Percentiles rank a stretch among this genome's conserved stretches.
Conservation (phyloP, 2,329 filamentous ascomycete species). For the Neoascochyta sp. region DNA sequence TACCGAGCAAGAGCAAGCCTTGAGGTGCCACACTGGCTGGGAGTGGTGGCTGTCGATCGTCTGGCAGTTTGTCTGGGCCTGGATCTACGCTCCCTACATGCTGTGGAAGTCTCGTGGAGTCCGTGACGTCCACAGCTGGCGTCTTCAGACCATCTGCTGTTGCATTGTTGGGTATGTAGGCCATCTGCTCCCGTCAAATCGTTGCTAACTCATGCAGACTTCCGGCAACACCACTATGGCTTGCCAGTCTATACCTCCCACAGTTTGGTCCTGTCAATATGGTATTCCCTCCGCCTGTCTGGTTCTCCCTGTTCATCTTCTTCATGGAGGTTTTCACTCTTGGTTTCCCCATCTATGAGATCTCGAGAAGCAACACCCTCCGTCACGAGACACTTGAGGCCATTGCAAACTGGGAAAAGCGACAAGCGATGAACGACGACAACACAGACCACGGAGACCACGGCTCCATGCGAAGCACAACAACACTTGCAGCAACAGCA, state of each 20-base stretch:
- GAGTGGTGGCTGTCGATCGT: constrained; percentile 38
- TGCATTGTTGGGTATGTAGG: constrained; percentile 29
- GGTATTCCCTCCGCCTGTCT: constrained; percentile 24
- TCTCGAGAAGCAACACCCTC: constrained; percentile 25
- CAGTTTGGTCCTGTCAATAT: constrained; percentile 24
- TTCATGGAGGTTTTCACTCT: constrained; percentile 32
- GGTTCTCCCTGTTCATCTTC: constrained; percentile 33
- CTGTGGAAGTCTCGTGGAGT: constrained; percentile 34
- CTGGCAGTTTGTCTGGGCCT: constrained; percentile 38
- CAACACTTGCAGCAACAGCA: constrained; percentile 16
- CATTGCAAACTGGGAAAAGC: constrained; percentile 32
- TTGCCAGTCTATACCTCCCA: constrained; percentile 31
- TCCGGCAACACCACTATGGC: constrained; percentile 34
- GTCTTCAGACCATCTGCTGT: constrained; percentile 33
- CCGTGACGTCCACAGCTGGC: constrained; percentile 33
- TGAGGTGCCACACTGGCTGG: constrained; percentile 32
- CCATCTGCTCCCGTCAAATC: neutral
- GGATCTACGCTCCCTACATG: constrained; percentile 35
- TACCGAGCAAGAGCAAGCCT: constrained; percentile 18
- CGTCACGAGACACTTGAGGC: constrained; percentile 33
- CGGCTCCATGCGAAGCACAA: constrained; percentile 14
- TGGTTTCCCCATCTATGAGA: constrained; percentile 28
- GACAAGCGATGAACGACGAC: constrained; percentile 13
- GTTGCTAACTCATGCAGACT: constrained; percentile 18
- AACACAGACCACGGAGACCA: constrained; percentile 6